Percentiles rank a stretch among this genome's conserved stretches.
phyloP scores from a whole-genome alignment of 2,329 filamentous ascomycete genomes.

The Colletotrichum viniferum region DNA sequence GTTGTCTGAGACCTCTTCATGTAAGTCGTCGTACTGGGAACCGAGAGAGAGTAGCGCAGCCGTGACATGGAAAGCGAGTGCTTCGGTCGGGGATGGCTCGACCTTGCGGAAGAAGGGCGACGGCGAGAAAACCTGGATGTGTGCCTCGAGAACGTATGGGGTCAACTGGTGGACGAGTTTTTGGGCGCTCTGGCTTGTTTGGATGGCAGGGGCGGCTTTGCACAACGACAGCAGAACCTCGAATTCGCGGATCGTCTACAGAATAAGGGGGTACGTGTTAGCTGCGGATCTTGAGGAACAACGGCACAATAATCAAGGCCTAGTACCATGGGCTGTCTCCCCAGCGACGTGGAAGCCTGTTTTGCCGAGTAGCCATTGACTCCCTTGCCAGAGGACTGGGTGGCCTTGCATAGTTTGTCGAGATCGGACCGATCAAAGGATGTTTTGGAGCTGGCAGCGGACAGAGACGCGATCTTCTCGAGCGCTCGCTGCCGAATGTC shows the following conservation, averaged over 20 bases:
- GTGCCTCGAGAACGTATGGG: constrained; percentile 85
- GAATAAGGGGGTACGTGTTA: background rate
- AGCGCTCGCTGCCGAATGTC: constrained; percentile 67
- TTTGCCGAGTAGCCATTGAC: constrained; percentile 53
- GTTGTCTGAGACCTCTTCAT: constrained; percentile 67
- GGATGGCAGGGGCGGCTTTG: constrained; percentile 81
- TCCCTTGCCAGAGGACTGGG: constrained; percentile 49
- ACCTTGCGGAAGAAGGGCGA: constrained; percentile 85
- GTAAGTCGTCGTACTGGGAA: constrained; percentile 71
- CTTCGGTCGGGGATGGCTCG: constrained; percentile 88
- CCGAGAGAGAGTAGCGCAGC: constrained; percentile 83
- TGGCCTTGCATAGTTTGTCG: constrained; percentile 64
- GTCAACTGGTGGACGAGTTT: constrained; percentile 79
- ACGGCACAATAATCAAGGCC: background rate
- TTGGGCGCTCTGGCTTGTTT: constrained; percentile 73
- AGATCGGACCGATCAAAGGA: constrained; percentile 68
- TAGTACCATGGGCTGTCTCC: constrained; percentile 65
- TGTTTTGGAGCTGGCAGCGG: constrained; percentile 56
- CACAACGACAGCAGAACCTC: constrained; percentile 91
- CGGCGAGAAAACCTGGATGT: constrained; percentile 75
- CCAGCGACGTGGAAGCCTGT: constrained; percentile 42
- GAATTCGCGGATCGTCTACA: constrained; percentile 83
- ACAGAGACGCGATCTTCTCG: constrained; percentile 68
- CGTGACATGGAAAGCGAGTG: constrained; percentile 78
- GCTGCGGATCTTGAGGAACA: background rate